Percentiles rank a stretch among this genome's conserved stretches.
These are phyloP conservation scores for Talaromyces stipitatus DNA, from an alignment of 495 filamentous ascomycete species.

Conservation along the genomic window DNA sequence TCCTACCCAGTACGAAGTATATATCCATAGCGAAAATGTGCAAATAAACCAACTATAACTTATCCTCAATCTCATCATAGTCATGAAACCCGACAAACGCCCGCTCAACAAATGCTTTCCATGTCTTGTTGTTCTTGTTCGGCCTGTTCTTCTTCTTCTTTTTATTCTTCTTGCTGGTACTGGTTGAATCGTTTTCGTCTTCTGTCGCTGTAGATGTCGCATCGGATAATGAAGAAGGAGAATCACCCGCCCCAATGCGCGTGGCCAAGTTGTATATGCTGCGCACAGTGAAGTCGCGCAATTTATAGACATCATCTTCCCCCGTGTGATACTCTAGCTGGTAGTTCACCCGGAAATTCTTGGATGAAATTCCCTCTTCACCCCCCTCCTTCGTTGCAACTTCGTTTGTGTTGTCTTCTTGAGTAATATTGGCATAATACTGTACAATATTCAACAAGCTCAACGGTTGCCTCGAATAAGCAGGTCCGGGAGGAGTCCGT, in stretches of 20 bases:
- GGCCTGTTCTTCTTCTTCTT: slow-evolving; percentile 8
- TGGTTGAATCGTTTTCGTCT: slow-evolving; percentile 11
- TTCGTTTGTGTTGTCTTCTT: slow-evolving; percentile 57
- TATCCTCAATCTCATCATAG: slow-evolving; percentile 47
- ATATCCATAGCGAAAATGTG: neutral
- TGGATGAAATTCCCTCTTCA: slow-evolving; percentile 25
- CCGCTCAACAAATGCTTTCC: slow-evolving; percentile 68
- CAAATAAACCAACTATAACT: neutral
- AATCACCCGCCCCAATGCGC: slow-evolving; percentile 57
- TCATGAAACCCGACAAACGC: slow-evolving; percentile 72
- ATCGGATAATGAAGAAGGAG: slow-evolving; percentile 17
- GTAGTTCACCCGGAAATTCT: slow-evolving; percentile 53
- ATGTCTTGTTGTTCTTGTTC: slow-evolving; percentile 46
- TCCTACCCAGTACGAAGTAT: neutral
- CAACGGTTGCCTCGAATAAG: slow-evolving; percentile 80
- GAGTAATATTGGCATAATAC: slow-evolving; percentile 87
- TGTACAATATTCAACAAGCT: slow-evolving; percentile 74
- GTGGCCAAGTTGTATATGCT: slow-evolving; percentile 73
- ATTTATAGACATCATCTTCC: slow-evolving; percentile 62
- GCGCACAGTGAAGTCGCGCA: slow-evolving; percentile 79
- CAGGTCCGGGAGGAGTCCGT: slow-evolving; percentile 72
- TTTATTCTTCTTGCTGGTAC: slow-evolving; percentile 2
- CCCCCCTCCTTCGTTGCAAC: neutral
- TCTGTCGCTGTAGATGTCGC: slow-evolving; percentile 10
- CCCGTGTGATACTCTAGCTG: slow-evolving; percentile 83